Conservation (phyloP, 306 rosid species). For the Cicer bijugum region DNA sequence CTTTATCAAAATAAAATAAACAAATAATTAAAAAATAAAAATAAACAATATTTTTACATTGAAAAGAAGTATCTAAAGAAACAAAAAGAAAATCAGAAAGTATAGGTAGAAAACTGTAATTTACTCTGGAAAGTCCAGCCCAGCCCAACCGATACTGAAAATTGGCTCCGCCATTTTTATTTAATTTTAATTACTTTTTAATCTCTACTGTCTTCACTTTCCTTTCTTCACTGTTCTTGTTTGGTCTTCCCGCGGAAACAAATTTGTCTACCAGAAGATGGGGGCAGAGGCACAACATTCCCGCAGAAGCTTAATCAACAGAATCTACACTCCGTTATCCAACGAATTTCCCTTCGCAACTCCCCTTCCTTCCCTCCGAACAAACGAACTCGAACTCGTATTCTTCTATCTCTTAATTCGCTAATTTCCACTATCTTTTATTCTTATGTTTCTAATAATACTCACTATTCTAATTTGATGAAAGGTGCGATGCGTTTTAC, state of each 20-base stretch:
- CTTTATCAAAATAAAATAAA: too few species aligned
- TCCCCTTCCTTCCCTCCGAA: slow-evolving; percentile 69
- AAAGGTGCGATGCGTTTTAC: slow-evolving; percentile 86
- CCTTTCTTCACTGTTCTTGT: background rate
- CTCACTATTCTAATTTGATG: slow-evolving; percentile 28
- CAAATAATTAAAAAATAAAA: too few species aligned
- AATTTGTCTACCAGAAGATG: slow-evolving; percentile 45
- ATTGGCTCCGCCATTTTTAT: background rate
- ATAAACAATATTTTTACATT: too few species aligned
- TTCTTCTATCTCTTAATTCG: slow-evolving; percentile 26
- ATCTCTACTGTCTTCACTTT: slow-evolving; percentile 2
- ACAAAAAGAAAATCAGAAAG: too few species aligned
- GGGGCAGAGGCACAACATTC: slow-evolving; percentile 56
- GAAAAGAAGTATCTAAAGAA: too few species aligned
- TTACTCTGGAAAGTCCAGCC: too few species aligned
- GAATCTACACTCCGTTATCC: slow-evolving; percentile 62
- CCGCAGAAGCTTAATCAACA: slow-evolving; percentile 65
- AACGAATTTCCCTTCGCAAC: slow-evolving; percentile 68
- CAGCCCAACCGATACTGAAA: too few species aligned
- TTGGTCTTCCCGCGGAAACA: background rate
- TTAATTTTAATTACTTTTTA: background rate
- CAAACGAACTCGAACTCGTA: slow-evolving; percentile 79
- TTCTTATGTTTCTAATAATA: background rate
- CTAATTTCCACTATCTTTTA: slow-evolving; percentile 9
- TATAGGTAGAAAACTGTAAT: too few species aligned